Evolutionary conservation across 2,329 filamentous ascomycete species (phyloP), one percentile per base, ranked within the genome.

Genomic region (Talaromyces sp.): DNA sequence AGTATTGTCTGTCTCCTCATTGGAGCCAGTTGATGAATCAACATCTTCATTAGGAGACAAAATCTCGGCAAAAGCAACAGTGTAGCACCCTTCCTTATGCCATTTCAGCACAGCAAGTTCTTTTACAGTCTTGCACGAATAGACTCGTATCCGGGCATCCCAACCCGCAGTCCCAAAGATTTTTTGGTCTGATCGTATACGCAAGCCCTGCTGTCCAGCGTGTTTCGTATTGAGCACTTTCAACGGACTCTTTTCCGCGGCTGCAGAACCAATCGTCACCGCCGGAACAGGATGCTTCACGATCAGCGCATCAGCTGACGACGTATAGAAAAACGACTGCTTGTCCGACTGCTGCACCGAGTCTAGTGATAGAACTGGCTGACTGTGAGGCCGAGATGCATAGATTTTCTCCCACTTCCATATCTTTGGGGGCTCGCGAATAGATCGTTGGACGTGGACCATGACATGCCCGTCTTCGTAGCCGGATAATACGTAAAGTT

Each of bases 61-160:
- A 2, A 84, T 66, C 2, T 76, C 67, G 0, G 81, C 87, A 77
- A 97, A 95, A 0, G 85, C 87, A 19, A 90, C 83, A 3, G 90
- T 85, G 75, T 94, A 97, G 65, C 91, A 92, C 1, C 92, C 92
- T 32, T 90, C 88, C 66, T 88, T 87, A 74, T 97, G 94, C 93
- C 93, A 97, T 74, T 95, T 96, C 64, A 97, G 77, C 58, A 97
- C 91, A 0, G 93, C 94, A 11, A 97, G 75, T 74, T 97, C 92
- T 69, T 88, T 90, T 80, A 97, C 82, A 0, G 86, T 89, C 74
- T 88, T 91, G 53, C 83, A 77, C 3, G 88, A 89, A 73, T 97
- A 99, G 1, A 97, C 86, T 9, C 94, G 82, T 1, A 92, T 80
- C 54, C 87, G 85, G 1, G 86, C 83, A 73, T 99, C 94, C 94